These are phyloP conservation scores for Pisolithus sp. DNA, from an alignment of 768 basidiomycete genomes.

Conservation along the genomic window DNA sequence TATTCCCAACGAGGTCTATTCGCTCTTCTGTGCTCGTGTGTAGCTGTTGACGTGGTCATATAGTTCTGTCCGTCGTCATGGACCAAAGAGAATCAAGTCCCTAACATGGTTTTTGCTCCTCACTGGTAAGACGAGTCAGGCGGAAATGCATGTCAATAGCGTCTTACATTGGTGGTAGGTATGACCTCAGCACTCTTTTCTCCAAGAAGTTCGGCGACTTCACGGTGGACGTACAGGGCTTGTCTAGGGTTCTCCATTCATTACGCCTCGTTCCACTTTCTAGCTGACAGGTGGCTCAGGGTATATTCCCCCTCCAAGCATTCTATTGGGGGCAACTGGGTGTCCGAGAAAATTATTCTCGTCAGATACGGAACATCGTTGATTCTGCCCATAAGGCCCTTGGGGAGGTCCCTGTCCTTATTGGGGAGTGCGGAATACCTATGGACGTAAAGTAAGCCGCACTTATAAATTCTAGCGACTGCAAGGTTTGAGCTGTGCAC, in stretches of 20 bases:
- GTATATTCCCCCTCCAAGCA: constrained; percentile 73
- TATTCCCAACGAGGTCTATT: constrained; percentile 84
- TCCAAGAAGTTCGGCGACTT: constrained; percentile 78
- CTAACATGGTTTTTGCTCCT: constrained; percentile 64
- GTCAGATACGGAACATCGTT: constrained; percentile 78
- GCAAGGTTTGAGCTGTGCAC: not conserved
- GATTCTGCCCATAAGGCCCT: constrained; percentile 60
- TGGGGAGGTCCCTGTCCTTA: constrained; percentile 76
- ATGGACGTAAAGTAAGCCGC: constrained; percentile 91
- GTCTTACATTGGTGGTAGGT: constrained; percentile 43
- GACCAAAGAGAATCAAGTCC: constrained; percentile 56
- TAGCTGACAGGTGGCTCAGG: constrained; percentile 40
- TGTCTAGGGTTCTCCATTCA: constrained; percentile 60
- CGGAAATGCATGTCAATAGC: too few relatives aligned
- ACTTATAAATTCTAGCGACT: not conserved
- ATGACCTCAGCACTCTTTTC: constrained; percentile 88
- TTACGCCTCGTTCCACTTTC: not conserved
- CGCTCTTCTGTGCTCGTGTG: not conserved
- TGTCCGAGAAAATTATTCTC: constrained; percentile 71
- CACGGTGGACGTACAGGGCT: constrained; percentile 87
- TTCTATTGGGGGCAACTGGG: constrained; percentile 87
- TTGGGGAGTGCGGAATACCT: constrained; percentile 92
- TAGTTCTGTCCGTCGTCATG: constrained; percentile 79
- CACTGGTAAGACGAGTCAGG: constrained; percentile 49
- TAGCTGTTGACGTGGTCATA: constrained; percentile 2